Evolutionary conservation across 768 basidiomycete genomes (phyloP).

Genomic region (Strobilomyces confusus): DNA sequence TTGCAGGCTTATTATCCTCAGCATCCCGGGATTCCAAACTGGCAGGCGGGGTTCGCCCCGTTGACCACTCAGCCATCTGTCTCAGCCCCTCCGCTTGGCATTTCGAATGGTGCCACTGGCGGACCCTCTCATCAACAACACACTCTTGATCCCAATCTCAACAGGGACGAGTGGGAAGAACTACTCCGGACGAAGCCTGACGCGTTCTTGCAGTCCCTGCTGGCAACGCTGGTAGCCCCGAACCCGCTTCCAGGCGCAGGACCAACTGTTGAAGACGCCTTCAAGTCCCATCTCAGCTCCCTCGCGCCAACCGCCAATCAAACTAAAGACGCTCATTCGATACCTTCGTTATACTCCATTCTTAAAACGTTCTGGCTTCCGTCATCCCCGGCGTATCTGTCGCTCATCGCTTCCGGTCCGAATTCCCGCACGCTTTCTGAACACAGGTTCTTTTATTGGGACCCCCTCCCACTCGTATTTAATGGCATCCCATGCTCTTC

Average conservation of each 20-base stretch:
- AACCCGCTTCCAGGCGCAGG: slow-evolving; percentile 60
- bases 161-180: slow-evolving; percentile 62
- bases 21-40: slow-evolving; percentile 29
- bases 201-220: slow-evolving; percentile 52
- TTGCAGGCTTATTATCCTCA: slow-evolving; percentile 31
- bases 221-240: slow-evolving; percentile 56
- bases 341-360: slow-evolving; percentile 70
- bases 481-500: slow-evolving; percentile 74
- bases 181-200: slow-evolving; percentile 54
- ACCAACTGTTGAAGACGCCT: slow-evolving; percentile 69
- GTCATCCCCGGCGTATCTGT: slow-evolving; percentile 71
- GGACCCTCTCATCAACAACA: slow-evolving; percentile 26
- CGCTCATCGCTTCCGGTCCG: slow-evolving; percentile 66
- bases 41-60: slow-evolving; percentile 30
- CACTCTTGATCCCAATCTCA: slow-evolving; percentile 49
- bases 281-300: slow-evolving; percentile 70
- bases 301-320: slow-evolving; percentile 48
- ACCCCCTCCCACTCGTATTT: slow-evolving; percentile 77
- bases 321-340: slow-evolving; percentile 42
- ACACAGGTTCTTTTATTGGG: slow-evolving; percentile 84
- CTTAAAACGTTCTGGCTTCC: slow-evolving; percentile 85
- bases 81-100: slow-evolving; percentile 32
- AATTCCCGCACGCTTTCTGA: slow-evolving; percentile 67
- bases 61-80: slow-evolving; percentile 24
- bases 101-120: slow-evolving; percentile 24